Evolutionary conservation across 371 early-diverging fungal species (phyloP).

Genomic region (Zychaea mexicana): DNA sequence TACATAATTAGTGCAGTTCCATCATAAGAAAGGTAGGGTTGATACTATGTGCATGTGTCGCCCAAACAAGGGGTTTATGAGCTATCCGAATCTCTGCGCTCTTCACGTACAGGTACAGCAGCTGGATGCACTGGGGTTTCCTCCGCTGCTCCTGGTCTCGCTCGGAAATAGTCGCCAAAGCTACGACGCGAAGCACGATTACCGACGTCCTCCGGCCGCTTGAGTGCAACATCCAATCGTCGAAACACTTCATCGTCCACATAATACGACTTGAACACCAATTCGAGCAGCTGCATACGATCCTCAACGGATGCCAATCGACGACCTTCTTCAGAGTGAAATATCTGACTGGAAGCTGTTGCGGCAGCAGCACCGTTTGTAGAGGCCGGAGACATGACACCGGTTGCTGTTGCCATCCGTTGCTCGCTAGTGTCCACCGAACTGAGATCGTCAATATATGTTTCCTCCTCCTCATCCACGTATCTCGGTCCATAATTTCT

Average conservation of each 20-base stretch:
- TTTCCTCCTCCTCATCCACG: neutral
- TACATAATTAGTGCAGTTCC: no score
- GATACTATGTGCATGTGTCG: no score
- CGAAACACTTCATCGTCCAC: constrained; percentile 37
- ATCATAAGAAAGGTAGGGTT: no score
- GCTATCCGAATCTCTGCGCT: no score
- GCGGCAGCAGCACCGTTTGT: neutral
- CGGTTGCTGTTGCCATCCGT: neutral
- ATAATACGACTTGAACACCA: constrained; percentile 37
- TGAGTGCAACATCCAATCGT: constrained; percentile 27
- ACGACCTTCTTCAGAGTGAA: constrained; percentile 10
- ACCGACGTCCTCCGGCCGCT: neutral
- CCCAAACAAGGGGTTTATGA: no score
- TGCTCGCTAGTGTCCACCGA: neutral
- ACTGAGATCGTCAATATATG: neutral
- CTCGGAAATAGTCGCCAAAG: neutral
- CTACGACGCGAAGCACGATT: neutral
- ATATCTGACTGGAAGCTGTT: neutral
- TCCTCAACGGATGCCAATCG: constrained; percentile 30
- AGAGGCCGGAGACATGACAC: neutral
- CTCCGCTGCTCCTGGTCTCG: neutral
- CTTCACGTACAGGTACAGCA: no score
- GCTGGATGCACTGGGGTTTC: neutral
- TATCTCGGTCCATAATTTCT: constrained; percentile 1
- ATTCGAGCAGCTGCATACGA: constrained; percentile 38